phyloP scores from a whole-genome alignment of 2,329 filamentous ascomycete species.

The Epichloe uncinata region DNA sequence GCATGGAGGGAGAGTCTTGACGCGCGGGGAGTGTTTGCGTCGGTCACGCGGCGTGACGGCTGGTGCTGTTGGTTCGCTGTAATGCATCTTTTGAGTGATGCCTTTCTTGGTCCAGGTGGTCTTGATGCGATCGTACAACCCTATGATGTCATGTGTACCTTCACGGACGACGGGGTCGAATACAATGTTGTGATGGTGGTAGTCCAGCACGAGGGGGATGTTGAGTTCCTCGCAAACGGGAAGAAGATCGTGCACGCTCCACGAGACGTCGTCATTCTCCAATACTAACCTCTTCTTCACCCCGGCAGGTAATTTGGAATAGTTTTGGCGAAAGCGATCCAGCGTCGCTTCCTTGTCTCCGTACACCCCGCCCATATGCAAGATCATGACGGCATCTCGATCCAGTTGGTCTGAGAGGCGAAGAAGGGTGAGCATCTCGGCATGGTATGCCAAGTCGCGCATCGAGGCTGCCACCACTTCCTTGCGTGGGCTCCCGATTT shows the following conservation, averaged over 20 bases:
- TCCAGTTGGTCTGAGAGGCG: slow-evolving; percentile 65
- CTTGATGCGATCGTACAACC: slow-evolving; percentile 60
- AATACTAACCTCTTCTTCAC: slow-evolving; percentile 74
- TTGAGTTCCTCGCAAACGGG: slow-evolving; percentile 88
- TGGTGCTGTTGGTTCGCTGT: slow-evolving; percentile 54
- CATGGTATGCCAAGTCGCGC: slow-evolving; percentile 77
- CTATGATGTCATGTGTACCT: slow-evolving; percentile 69
- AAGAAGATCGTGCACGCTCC: slow-evolving; percentile 82
- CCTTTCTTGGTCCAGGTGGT: slow-evolving; percentile 73
- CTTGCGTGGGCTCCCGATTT: slow-evolving; percentile 69
- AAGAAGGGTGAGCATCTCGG: slow-evolving; percentile 68
- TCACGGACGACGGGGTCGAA: slow-evolving; percentile 67
- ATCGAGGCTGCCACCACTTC: slow-evolving; percentile 66
- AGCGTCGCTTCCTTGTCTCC: slow-evolving; percentile 74
- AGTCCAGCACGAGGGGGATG: slow-evolving; percentile 80
- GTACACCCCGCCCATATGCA: slow-evolving; percentile 86
- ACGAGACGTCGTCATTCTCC: slow-evolving; percentile 89
- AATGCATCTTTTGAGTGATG: slow-evolving; percentile 94
- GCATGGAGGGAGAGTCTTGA: slow-evolving; percentile 71
- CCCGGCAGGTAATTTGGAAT: slow-evolving; percentile 48
- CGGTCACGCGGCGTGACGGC: slow-evolving; percentile 67
- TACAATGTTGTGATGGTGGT: slow-evolving; percentile 89
- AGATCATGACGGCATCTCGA: slow-evolving; percentile 81
- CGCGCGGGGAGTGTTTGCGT: slow-evolving; percentile 73
- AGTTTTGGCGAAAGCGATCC: slow-evolving; percentile 65